Evolutionary conservation across 306 rosid genomes (phyloP).

Genomic region (Vigna unguiculata): DNA sequence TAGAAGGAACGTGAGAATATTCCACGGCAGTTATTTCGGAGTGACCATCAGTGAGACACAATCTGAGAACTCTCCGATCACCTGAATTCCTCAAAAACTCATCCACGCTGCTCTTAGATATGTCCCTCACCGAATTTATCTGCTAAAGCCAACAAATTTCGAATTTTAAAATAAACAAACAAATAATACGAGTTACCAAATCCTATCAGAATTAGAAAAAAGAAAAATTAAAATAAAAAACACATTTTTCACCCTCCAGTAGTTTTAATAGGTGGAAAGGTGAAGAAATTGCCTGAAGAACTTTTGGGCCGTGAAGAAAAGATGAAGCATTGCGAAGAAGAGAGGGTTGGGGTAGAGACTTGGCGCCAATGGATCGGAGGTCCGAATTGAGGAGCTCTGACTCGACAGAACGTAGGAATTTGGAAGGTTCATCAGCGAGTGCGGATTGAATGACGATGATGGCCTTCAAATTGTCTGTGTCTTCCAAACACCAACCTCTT

Average conservation of each 20-base stretch:
- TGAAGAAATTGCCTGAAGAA: slow-evolving; percentile 67
- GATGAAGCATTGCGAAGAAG: slow-evolving; percentile 63
- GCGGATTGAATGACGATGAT: slow-evolving; percentile 59
- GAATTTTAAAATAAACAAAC: neutral
- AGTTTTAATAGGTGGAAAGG: no score
- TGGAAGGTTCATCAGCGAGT: slow-evolving; percentile 56
- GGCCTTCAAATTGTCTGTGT: slow-evolving; percentile 57
- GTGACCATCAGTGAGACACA: slow-evolving; percentile 81
- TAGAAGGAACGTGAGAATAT: slow-evolving; percentile 64
- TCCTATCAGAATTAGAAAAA: neutral
- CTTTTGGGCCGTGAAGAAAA: slow-evolving; percentile 70
- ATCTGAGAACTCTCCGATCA: slow-evolving; percentile 65
- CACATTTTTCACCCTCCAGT: neutral
- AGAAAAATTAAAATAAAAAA: neutral
- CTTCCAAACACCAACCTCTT: slow-evolving; percentile 76
- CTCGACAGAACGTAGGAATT: slow-evolving; percentile 57
- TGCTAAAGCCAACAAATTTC: slow-evolving; percentile 41
- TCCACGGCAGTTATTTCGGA: slow-evolving; percentile 80
- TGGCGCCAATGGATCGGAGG: slow-evolving; percentile 67
- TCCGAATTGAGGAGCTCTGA: slow-evolving; percentile 77
- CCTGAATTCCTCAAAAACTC: slow-evolving; percentile 56
- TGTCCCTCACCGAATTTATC: slow-evolving; percentile 80
- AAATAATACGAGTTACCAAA: neutral
- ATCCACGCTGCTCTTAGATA: slow-evolving; percentile 64
- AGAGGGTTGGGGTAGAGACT: slow-evolving; percentile 70